Percentiles rank a stretch among this genome's conserved stretches.
Evolutionary conservation across 768 basidiomycete genomes (phyloP).

Genomic region (Trametes cingulata): DNA sequence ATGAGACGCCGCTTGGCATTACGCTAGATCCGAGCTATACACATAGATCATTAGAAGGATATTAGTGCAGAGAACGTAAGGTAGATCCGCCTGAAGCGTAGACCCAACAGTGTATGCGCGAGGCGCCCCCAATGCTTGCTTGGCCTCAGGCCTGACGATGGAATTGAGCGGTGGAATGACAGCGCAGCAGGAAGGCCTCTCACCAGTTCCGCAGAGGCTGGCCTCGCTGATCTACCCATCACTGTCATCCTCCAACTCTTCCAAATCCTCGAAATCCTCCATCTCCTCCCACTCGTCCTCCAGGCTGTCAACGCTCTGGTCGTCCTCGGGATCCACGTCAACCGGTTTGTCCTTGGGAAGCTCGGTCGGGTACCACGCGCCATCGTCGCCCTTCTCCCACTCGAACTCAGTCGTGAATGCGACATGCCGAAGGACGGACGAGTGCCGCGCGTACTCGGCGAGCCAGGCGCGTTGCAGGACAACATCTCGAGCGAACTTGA

Average conservation of each 20-base stretch:
- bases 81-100: no score
- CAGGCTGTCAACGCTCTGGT: no score
- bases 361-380: neutral
- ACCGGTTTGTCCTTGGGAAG: neutral
- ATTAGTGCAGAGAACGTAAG: no score
- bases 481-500: neutral
- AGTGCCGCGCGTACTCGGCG: neutral
- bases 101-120: no score
- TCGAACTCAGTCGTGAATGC: constrained; percentile 12
- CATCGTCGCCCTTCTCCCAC: constrained; percentile 8
- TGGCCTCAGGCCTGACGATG: no score
- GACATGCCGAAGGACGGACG: neutral
- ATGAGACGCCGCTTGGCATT: no score
- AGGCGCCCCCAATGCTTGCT: no score
- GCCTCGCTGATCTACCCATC: neutral
- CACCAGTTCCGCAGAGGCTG: neutral
- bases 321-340: neutral
- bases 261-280: no score
- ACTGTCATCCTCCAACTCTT: neutral
- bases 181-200: neutral
- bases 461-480: neutral
- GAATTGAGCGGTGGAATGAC: no score
- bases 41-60: no score
- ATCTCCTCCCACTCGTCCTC: no score
- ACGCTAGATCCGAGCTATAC: no score